Evolutionary conservation across 2,329 filamentous ascomycete genomes (phyloP), one percentile per base, ranked within the genome.

Genomic region (Aspergillus piperis): DNA sequence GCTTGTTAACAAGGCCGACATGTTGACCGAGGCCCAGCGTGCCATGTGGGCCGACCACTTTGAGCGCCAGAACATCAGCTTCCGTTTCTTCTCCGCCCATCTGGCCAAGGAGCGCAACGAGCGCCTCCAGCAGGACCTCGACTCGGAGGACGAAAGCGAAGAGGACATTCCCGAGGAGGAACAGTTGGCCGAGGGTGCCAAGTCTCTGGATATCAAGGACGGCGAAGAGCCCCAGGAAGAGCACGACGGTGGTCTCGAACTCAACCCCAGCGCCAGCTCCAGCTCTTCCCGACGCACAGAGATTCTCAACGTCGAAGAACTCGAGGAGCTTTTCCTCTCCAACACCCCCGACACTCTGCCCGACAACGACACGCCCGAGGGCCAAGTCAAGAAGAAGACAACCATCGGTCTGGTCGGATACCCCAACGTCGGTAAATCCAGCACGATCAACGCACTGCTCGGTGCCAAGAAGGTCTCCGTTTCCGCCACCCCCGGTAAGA

Each of bases 391-490:
- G 61, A 78, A 82, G 57, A 97, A 96, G 76, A 89, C 93, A 4
- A 88, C 92, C 65, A 95, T 99, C 67, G 95, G 95, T 69, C 83
- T 99, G 19, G 95, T 99, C 39, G 95, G 95, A 61, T 99, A 99
- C 78, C 95, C 95, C 71, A 99, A 99, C 80, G 95, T 99, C 64
- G 95, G 95, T 79, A 99, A 99, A 80, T 99, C 96, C 1, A 97
- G 93, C 52, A 99, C 95, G 15, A 99, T 99, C 83, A 99, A 99
- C 80, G 94, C 95, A 44, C 85, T 99, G n/a, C 93, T 98, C 60
- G 96, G 96, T 54, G 89, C 95, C 58, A 99, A 98, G 82, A 99
- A 98, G 80, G 95, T 99, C 5, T 98, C 94, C 0, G 96, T 99
- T 41, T 99, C 95, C 15, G 90, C 94, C 13, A 99, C 95, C 1